Conservation (phyloP, 768 basidiomycete genomes). For the Rhodotorula kratochvilovae region DNA sequence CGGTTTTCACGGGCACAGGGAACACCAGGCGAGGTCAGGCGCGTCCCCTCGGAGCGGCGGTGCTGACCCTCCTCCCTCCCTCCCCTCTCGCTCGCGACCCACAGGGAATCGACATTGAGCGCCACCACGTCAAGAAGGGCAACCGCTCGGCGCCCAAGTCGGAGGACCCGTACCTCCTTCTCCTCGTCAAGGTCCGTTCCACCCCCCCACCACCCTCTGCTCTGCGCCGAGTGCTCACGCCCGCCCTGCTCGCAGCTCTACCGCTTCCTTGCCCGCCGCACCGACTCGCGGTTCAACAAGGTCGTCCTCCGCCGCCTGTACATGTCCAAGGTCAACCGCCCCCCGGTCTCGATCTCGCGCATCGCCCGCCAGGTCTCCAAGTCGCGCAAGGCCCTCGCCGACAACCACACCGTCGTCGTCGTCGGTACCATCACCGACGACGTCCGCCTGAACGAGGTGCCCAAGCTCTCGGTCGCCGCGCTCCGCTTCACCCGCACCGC, state of each 20-base stretch:
- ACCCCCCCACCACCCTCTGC: neutral
- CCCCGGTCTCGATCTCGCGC: slow-evolving; percentile 89
- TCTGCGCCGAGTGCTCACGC: neutral
- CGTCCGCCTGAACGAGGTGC: slow-evolving; percentile 73
- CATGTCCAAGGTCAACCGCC: slow-evolving; percentile 94
- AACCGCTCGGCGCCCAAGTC: slow-evolving; percentile 90
- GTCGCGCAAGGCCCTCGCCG: slow-evolving; percentile 49
- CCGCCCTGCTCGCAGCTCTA: slow-evolving; percentile 63
- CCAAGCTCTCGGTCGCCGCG: slow-evolving; percentile 88
- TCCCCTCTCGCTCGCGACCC: too few species aligned
- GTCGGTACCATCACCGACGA: slow-evolving; percentile 96
- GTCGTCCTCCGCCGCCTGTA: slow-evolving; percentile 93
- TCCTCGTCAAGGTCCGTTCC: slow-evolving; percentile 82
- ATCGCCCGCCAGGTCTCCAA: slow-evolving; percentile 58
- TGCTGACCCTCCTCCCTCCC: neutral
- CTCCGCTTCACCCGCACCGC: slow-evolving; percentile 90
- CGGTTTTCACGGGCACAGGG: too few species aligned
- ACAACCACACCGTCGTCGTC: slow-evolving; percentile 77
- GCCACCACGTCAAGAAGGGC: slow-evolving; percentile 99
- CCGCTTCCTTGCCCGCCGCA: slow-evolving; percentile 96
- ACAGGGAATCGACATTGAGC: slow-evolving; percentile 55
- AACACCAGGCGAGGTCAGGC: too few species aligned
- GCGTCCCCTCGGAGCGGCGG: neutral
- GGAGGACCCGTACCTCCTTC: slow-evolving; percentile 97
- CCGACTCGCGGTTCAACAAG: slow-evolving; percentile 94